Conservation (phyloP, 495 filamentous ascomycete species). For the Aspergillus steynii region DNA sequence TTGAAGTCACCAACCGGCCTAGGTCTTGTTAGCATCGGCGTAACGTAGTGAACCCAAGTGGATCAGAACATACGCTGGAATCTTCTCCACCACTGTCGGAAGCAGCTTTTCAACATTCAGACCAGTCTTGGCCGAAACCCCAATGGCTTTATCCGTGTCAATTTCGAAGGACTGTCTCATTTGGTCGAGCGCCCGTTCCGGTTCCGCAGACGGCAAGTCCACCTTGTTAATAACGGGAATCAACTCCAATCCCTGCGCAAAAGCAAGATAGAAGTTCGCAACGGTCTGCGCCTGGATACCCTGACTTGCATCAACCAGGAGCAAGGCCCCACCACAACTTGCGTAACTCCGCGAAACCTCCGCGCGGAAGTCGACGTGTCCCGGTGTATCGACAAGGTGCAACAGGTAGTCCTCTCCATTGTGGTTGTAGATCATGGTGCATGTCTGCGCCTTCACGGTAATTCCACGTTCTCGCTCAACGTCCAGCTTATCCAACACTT, state of each 20-base stretch:
- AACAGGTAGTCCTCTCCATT: constrained; percentile 86
- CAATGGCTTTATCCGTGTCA: constrained; percentile 74
- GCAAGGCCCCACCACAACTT: constrained; percentile 87
- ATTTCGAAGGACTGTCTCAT: constrained; percentile 84
- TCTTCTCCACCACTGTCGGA: constrained; percentile 79
- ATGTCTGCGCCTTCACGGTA: constrained; percentile 98
- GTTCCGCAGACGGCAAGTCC: constrained; percentile 84
- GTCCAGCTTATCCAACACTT: constrained; percentile 95
- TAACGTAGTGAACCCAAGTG: not conserved
- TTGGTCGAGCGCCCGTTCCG: constrained; percentile 80
- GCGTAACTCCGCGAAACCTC: constrained; percentile 95
- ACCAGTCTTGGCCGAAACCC: constrained; percentile 93
- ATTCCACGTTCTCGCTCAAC: constrained; percentile 95
- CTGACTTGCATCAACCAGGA: constrained; percentile 92
- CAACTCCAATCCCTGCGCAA: constrained; percentile 81
- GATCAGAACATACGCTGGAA: constrained; percentile 62
- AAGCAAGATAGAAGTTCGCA: constrained; percentile 96
- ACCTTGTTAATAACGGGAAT: constrained; percentile 97
- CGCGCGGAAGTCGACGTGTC: constrained; percentile 96
- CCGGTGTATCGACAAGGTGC: constrained; percentile 94
- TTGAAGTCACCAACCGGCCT: constrained; percentile 69
- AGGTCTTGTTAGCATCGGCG: constrained; percentile 19
- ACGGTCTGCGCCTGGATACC: constrained; percentile 94
- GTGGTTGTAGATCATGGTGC: constrained; percentile 92
- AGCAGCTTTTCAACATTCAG: constrained; percentile 77